These are phyloP conservation scores for Sodiomyces alkalinus DNA, from an alignment of 2,329 filamentous ascomycete species.

Conservation along the genomic window DNA sequence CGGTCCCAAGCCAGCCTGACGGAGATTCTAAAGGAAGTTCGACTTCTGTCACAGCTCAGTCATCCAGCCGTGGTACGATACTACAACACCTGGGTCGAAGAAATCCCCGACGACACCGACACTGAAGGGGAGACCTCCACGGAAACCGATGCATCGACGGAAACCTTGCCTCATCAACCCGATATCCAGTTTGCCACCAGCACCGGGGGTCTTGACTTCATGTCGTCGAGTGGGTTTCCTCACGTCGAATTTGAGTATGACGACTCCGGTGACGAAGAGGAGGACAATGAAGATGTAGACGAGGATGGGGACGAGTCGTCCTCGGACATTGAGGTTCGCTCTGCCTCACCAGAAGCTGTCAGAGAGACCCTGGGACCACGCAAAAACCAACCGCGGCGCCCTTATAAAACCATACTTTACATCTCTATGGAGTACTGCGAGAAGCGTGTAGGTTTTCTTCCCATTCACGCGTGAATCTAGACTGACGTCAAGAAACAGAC, in stretches of 20 bases:
- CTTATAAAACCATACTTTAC: constrained; percentile 64
- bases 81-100: constrained; percentile 89
- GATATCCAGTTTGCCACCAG: constrained; percentile 51
- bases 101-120: constrained; percentile 36
- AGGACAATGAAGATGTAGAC: constrained; percentile 19
- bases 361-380: too few species aligned
- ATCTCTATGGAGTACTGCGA: constrained; percentile 99
- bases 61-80: constrained; percentile 81
- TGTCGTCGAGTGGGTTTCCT: constrained; percentile 69
- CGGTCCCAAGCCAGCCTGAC: constrained; percentile 65
- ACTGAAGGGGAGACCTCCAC: constrained; percentile 42
- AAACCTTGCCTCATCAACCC: constrained; percentile 24
- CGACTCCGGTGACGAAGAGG: constrained; percentile 24
- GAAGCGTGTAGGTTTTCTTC: constrained; percentile 45
- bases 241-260: constrained; percentile 65
- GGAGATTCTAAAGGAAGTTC: constrained; percentile 72
- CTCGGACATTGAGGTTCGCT: constrained; percentile 17
- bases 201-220: constrained; percentile 77
- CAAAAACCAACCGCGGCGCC: too few species aligned
- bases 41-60: constrained; percentile 79
- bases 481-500: constrained; percentile 36
- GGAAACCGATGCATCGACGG: constrained; percentile 26
- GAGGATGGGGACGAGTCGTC: constrained; percentile 22
- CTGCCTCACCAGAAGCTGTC: constrained; percentile 8
- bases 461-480: neutral